Conservation (phyloP, 2,329 filamentous ascomycete genomes). For the Tricladium varicosporioides region DNA sequence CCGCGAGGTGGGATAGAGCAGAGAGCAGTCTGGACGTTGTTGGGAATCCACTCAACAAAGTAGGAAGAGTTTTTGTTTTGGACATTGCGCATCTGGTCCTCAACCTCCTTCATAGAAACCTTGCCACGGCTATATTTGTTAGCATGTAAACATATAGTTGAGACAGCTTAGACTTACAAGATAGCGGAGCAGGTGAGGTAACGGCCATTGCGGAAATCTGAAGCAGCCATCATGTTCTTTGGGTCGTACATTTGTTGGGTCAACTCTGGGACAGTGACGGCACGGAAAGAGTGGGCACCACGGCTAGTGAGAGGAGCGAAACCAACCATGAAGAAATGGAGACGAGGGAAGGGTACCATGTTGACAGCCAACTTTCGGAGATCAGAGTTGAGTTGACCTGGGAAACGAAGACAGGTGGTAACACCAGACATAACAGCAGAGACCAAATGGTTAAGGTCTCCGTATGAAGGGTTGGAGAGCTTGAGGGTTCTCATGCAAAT, state of each 20-base stretch:
- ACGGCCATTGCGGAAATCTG: conserved; percentile 99
- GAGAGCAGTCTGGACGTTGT: conserved; percentile 99
- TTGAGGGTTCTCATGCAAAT: conserved; percentile 99
- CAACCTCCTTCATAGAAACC: conserved; percentile 99
- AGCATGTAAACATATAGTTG: conserved; percentile 26
- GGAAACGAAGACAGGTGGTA: conserved; percentile 98
- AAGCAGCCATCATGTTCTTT: conserved; percentile 99
- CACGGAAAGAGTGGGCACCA: conserved; percentile 91
- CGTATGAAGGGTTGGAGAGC: conserved; percentile 97
- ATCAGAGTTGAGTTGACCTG: conserved; percentile 99
- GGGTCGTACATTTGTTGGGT: conserved; percentile 99
- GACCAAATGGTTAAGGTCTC: conserved; percentile 98
- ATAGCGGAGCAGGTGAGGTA: conserved; percentile 99
- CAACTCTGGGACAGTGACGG: conserved; percentile 94
- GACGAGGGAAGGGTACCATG: conserved; percentile 99
- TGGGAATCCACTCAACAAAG: conserved; percentile 99
- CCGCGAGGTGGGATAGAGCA: conserved; percentile 98
- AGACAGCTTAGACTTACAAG: conserved; percentile 50
- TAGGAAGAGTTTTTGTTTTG: conserved; percentile 99
- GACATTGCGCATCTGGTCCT: conserved; percentile 99
- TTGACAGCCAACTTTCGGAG: conserved; percentile 99
- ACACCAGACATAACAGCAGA: conserved; percentile 99
- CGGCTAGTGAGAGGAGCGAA: conserved; percentile 97
- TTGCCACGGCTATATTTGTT: conserved; percentile 74
- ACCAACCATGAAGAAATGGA: conserved; percentile 99